Evolutionary conservation across 2,329 filamentous ascomycete genomes (phyloP).

Genomic region (Pseudocercospora cruenta): DNA sequence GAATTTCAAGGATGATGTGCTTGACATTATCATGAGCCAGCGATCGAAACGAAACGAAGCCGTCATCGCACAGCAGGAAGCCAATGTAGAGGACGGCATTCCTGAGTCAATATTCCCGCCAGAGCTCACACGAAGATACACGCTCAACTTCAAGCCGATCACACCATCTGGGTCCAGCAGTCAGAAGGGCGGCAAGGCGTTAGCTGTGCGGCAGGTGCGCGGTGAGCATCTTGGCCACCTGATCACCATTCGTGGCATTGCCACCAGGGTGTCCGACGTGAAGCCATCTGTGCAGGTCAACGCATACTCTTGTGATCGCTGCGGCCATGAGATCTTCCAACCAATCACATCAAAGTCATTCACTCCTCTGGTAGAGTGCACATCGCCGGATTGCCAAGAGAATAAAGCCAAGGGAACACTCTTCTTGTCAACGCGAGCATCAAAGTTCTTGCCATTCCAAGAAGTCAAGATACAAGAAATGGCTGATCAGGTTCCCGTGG

Average conservation of each 20-base stretch:
- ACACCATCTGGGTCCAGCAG: conserved; percentile 71
- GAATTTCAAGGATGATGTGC: conserved; percentile 95
- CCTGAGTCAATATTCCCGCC: conserved; percentile 83
- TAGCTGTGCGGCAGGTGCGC: conserved; percentile 91
- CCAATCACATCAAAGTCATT: conserved; percentile 90
- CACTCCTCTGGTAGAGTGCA: conserved; percentile 81
- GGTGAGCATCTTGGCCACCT: conserved; percentile 91
- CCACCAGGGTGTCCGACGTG: conserved; percentile 93
- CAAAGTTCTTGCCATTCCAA: conserved; percentile 96
- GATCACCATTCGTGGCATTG: conserved; percentile 92
- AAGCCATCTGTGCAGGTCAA: conserved; percentile 98
- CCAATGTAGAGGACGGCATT: conserved; percentile 55
- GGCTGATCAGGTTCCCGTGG: conserved; percentile 98
- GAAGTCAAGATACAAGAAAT: conserved; percentile 99
- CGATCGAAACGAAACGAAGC: conserved; percentile 83
- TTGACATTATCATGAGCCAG: conserved; percentile 95
- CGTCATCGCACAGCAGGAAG: conserved; percentile 54
- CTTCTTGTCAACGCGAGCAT: conserved; percentile 91
- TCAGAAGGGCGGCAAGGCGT: conserved; percentile 60
- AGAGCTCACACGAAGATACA: conserved; percentile 90
- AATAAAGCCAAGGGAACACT: conserved; percentile 94
- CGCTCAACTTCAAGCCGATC: conserved; percentile 91
- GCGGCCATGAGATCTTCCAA: conserved; percentile 96
- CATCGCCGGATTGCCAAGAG: conserved; percentile 83
- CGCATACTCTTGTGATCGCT: conserved; percentile 95